Evolutionary conservation across 306 rosid species (phyloP).

Genomic region (Erythrophleum fordii): DNA sequence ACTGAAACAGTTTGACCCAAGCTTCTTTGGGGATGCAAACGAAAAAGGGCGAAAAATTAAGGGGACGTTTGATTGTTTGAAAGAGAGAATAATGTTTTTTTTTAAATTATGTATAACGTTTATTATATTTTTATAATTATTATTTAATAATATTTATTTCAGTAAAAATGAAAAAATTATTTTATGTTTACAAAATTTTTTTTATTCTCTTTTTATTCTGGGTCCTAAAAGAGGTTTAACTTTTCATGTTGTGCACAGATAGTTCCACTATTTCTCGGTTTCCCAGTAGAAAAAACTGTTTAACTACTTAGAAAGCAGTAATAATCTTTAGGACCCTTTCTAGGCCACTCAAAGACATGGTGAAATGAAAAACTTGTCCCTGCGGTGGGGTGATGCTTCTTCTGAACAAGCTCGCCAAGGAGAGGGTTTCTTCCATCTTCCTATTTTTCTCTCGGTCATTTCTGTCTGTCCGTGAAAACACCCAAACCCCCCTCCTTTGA

Average conservation of each 20-base stretch:
- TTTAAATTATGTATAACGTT: too few species aligned
- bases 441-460: constrained; percentile 44
- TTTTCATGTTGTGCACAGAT: background rate
- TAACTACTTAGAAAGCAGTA: constrained; percentile 1
- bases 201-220: too few species aligned
- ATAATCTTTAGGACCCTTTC: background rate
- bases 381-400: constrained; percentile 21
- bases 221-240: too few species aligned
- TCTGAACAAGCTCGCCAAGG: constrained; percentile 24
- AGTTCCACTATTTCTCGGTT: constrained; percentile 21
- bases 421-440: constrained; percentile 31
- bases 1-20: constrained; percentile 32
- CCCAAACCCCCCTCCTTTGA: constrained; percentile 5
- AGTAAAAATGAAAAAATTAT: too few species aligned
- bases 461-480: constrained; percentile 46
- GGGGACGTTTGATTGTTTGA: too few species aligned
- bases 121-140: too few species aligned
- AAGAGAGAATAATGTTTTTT: too few species aligned
- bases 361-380: constrained; percentile 31
- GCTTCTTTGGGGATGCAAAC: constrained; percentile 31
- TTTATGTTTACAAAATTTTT: too few species aligned
- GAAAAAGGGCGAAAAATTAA: constrained; percentile 3
- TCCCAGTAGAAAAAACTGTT: background rate
- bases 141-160: too few species aligned
- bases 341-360: background rate